phyloP scores from a whole-genome alignment of 495 filamentous ascomycete genomes.

The Trichoderma parareesei region DNA sequence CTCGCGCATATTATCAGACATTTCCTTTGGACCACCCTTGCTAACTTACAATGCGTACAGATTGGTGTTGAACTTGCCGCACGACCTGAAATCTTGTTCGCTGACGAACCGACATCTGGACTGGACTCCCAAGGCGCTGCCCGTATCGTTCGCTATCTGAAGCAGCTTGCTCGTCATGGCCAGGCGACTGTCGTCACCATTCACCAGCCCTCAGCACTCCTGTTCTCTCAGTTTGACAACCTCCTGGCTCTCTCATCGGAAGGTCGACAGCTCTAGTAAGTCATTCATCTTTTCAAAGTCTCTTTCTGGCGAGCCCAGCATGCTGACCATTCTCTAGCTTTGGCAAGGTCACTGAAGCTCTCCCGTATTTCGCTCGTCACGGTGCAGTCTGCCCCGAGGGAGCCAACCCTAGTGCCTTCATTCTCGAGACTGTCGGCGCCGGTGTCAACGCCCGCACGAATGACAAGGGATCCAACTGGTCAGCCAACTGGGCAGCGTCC shows the following conservation, averaged over 20 bases:
- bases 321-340: too few species aligned
- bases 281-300: too few species aligned
- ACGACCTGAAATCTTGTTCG: constrained; percentile 67
- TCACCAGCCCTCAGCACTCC: constrained; percentile 56
- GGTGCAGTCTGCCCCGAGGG: constrained; percentile 64
- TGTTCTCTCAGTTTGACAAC: constrained; percentile 52
- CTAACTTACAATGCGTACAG: too few species aligned
- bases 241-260: constrained; percentile 60
- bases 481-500: constrained; percentile 64
- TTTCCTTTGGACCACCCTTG: too few species aligned
- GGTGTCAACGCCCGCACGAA: constrained; percentile 31
- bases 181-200: constrained; percentile 83
- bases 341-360: too few species aligned
- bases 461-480: constrained; percentile 62
- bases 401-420: constrained; percentile 74
- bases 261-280: constrained; percentile 60
- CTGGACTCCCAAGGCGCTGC: constrained; percentile 79
- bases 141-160: constrained; percentile 74
- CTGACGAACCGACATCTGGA: constrained; percentile 76
- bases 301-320: too few species aligned
- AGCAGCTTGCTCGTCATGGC: constrained; percentile 68
- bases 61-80: constrained; percentile 90
- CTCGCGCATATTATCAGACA: too few species aligned
- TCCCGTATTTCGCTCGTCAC: constrained; percentile 41
- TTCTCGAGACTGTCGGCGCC: constrained; percentile 73